Conservation (phyloP, 345 rosid genomes). For the Abelmoschus esculentus region DNA sequence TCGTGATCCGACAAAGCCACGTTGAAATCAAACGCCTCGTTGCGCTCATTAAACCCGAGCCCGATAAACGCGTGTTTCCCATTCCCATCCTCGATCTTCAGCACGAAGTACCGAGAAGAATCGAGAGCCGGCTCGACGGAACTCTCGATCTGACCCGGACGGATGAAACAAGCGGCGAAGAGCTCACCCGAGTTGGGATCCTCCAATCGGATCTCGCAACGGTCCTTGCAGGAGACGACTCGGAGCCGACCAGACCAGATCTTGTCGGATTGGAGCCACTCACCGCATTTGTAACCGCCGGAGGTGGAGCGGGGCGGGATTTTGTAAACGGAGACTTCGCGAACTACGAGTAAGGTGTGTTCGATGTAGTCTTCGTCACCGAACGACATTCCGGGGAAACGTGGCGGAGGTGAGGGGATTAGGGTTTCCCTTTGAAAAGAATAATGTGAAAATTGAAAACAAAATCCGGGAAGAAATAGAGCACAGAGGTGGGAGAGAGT, state of each 20-base stretch:
- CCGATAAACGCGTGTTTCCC: slow-evolving; percentile 98
- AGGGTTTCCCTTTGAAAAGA: background rate
- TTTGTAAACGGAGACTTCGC: slow-evolving; percentile 85
- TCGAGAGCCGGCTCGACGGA: slow-evolving; percentile 96
- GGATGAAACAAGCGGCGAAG: slow-evolving; percentile 90
- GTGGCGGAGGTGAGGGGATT: background rate
- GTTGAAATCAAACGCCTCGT: slow-evolving; percentile 98
- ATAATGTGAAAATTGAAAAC: background rate
- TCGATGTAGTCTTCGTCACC: slow-evolving; percentile 83
- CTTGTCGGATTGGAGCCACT: slow-evolving; percentile 98
- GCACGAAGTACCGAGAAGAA: slow-evolving; percentile 91
- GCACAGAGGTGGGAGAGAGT: background rate
- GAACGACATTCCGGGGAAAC: slow-evolving; percentile 48
- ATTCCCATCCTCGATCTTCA: slow-evolving; percentile 85
- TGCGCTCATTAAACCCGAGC: slow-evolving; percentile 75
- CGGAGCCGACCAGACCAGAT: slow-evolving; percentile 98
- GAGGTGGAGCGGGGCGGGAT: slow-evolving; percentile 93
- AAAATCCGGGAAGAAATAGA: background rate
- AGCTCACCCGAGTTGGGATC: slow-evolving; percentile 86
- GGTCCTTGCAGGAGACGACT: slow-evolving; percentile 87
- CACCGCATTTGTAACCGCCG: slow-evolving; percentile 98
- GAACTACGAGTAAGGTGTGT: slow-evolving; percentile 94
- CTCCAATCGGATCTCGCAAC: slow-evolving; percentile 97
- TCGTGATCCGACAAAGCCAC: slow-evolving; percentile 98
- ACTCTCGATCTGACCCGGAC: slow-evolving; percentile 74